Percentiles rank a stretch among this genome's conserved stretches.
Conservation (phyloP, 495 filamentous ascomycete genomes). For the Penicillium paradoxum region DNA sequence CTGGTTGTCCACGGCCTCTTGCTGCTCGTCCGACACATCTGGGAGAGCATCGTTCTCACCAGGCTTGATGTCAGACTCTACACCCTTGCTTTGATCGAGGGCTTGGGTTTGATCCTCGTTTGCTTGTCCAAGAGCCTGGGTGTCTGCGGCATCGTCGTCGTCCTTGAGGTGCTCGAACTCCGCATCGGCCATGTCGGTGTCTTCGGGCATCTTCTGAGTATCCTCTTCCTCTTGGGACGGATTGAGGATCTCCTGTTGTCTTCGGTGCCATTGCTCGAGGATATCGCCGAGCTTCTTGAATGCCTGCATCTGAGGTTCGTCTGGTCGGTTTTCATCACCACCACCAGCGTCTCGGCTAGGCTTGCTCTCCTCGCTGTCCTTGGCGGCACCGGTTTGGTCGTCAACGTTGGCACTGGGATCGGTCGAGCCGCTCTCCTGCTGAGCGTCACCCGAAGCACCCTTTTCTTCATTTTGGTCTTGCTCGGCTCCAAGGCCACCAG, state of each 20-base stretch:
- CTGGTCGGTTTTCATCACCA: slow-evolving; percentile 40
- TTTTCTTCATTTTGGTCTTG: slow-evolving; percentile 58
- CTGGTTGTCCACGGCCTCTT: slow-evolving; percentile 47
- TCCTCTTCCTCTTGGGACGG: slow-evolving; percentile 59
- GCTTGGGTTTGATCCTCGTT: slow-evolving; percentile 78
- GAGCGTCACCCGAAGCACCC: slow-evolving; percentile 60
- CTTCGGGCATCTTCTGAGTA: slow-evolving; percentile 46
- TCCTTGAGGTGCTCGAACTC: slow-evolving; percentile 90
- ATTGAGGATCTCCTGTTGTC: slow-evolving; percentile 71
- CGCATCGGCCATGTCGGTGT: slow-evolving; percentile 61
- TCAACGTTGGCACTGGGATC: slow-evolving; percentile 41
- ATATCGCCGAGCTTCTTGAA: slow-evolving; percentile 93
- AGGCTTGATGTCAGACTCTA: slow-evolving; percentile 63
- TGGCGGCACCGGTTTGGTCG: slow-evolving; percentile 37
- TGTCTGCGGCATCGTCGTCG: slow-evolving; percentile 70
- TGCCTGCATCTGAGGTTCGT: slow-evolving; percentile 53
- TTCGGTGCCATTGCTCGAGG: slow-evolving; percentile 87
- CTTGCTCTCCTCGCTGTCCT: slow-evolving; percentile 45
- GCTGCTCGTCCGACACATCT: slow-evolving; percentile 54
- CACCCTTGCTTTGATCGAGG: slow-evolving; percentile 77
- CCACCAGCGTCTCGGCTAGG: slow-evolving; percentile 38
- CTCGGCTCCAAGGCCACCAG: slow-evolving; percentile 38
- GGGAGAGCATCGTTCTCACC: slow-evolving; percentile 51
- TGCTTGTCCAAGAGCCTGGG: slow-evolving; percentile 86
- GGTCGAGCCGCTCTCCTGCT: slow-evolving; percentile 45